Base-by-base conservation (phyloP, 805 yeast genomes). In the Blastobotrys terrestris region DNA sequence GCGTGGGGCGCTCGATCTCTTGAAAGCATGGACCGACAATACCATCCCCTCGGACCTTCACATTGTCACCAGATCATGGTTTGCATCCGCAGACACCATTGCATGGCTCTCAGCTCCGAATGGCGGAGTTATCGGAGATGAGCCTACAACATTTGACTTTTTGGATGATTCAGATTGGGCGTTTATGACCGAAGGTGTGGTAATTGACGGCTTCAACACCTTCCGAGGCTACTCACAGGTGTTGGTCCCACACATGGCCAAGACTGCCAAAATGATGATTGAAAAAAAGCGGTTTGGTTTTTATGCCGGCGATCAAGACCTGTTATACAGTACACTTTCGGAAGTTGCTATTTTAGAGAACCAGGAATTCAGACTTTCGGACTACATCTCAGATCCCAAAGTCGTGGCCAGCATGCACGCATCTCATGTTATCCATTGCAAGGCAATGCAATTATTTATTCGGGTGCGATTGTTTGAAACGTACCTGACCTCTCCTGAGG, bases 51-150 rank as follows among this genome's bases (percentile, higher is more conserved):
- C 50, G 16, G 52, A 48, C 40, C 35, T 55, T 31, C 50, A 46
- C 39, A 44, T 48, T n/a, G 46, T 50, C 26, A 40, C 50, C 42
- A 21, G 60, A 16, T 16, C 55, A 21, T 57, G 60, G 60, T 55
- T 50, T 31, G 48, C 60, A 2, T 40, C 40, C 35, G 58, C 58
- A 2, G 60, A 57, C 42, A 50, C 55, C 2, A 19, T 48, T 22
- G 60, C 60, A 3, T 57, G 60, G 60, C 39, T 57, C 7, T 55
- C 60, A 4, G 48, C 58, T 7, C 58, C 60, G 5, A 26, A 21
- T 15, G 60, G 60, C 7, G 60, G 60, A 21, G 44, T 53, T 13
- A 35, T 54, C 15, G 50, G 51, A n/a, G 44, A 46, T 3, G 51
- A 49, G 15, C 43, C 31, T 7, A 53, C 51, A 13, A 26, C 49